Evolutionary conservation across 2,329 filamentous ascomycete species (phyloP), one percentile per base, ranked within the genome.

Genomic region (Biscogniauxia marginata): DNA sequence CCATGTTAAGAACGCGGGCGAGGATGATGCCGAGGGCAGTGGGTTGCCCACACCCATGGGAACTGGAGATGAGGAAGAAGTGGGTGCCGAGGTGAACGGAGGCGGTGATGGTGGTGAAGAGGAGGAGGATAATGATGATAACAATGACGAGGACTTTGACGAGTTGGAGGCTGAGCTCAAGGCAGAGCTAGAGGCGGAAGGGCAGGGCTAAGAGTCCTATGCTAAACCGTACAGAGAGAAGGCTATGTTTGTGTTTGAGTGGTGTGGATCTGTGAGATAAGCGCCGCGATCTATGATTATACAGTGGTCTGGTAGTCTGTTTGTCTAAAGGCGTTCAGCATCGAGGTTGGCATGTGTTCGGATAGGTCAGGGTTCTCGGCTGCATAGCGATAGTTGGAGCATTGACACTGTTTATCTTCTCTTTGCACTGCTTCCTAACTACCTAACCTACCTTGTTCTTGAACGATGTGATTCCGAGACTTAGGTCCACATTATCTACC

Each of bases 51-150:
- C 71, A 46, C 71, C 71, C 1, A 68, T 73, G 43, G 67, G 67
- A 7, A 74, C 71, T 23, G 72, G 67, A 2, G 76, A 77, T n/a
- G 76, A 77, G 19, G 73, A 73, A n/a, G 73, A 77, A 59, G 69
- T 79, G 22, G 60, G 58, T 25, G 65, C 63, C 65, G 73, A 73
- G 20, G 73, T 3, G 16, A 46, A 46, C 18, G 45, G 18, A 46
- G 21, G 19, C 19, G 9, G 73, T 16, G 73, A 73, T 50, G 70
- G 34, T 16, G 52, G 44, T 43, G 39, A 71, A 52, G 66, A 73
- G 53, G 68, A 60, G 47, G 71, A 70, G 4, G 72, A 47, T 30
- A 45, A 56, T 23, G 46, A 50, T 21, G 49, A 52, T 24, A 52
- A 55, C 20, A 58, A 52, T 39, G 52, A 39, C 20, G 52, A 48